These are phyloP conservation scores for Allantophomopsis lycopodina DNA, from an alignment of 2,329 filamentous ascomycete genomes.

Conservation along the genomic window DNA sequence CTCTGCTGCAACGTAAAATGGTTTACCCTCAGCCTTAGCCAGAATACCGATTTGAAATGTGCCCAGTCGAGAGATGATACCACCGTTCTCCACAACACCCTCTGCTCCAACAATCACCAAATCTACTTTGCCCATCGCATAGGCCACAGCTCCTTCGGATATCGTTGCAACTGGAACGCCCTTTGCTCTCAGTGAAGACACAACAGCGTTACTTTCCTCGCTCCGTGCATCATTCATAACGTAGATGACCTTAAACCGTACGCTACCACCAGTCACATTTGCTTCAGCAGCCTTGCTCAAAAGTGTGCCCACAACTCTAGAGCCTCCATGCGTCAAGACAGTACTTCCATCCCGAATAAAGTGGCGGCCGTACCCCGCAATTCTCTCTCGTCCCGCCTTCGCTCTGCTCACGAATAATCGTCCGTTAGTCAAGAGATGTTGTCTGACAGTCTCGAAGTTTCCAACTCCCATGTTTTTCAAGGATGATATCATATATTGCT, in stretches of 20 bases:
- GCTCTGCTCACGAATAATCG: constrained; percentile 77
- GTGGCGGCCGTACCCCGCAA: constrained; percentile 64
- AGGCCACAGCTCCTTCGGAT: constrained; percentile 60
- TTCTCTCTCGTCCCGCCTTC: constrained; percentile 71
- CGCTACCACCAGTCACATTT: constrained; percentile 32
- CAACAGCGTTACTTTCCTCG: constrained; percentile 55
- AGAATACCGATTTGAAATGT: constrained; percentile 75
- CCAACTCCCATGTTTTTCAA: constrained; percentile 33
- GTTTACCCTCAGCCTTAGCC: constrained; percentile 51
- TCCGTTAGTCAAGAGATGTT: constrained; percentile 75
- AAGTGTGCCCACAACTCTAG: constrained; percentile 67
- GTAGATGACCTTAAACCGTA: constrained; percentile 76
- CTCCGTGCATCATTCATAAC: constrained; percentile 42
- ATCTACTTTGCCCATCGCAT: constrained; percentile 64
- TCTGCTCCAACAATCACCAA: constrained; percentile 58
- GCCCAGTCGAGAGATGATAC: constrained; percentile 79
- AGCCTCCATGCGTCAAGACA: constrained; percentile 85
- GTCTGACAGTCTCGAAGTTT: constrained; percentile 70
- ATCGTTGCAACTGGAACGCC: constrained; percentile 79
- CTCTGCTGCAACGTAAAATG: constrained; percentile 85
- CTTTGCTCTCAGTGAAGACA: constrained; percentile 54
- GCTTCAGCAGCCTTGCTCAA: constrained; percentile 61
- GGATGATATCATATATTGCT: constrained; percentile 77
- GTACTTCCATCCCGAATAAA: constrained; percentile 69
- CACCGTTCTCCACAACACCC: constrained; percentile 87